phyloP scores from a whole-genome alignment of 2,329 filamentous ascomycete species.

The Boeremia exigua region DNA sequence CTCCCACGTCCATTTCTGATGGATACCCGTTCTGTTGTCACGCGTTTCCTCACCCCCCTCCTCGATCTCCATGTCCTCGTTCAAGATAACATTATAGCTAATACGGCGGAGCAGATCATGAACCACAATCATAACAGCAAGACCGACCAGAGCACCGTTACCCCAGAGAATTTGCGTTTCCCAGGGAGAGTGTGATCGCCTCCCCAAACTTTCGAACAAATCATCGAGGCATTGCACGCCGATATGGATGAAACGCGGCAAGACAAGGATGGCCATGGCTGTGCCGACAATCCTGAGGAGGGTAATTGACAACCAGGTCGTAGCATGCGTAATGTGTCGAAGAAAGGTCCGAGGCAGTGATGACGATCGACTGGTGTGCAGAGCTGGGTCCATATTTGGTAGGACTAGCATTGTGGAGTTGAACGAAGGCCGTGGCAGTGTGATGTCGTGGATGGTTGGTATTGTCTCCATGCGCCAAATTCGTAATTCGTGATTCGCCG shows the following conservation, averaged over 20 bases:
- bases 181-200: constrained; percentile 18
- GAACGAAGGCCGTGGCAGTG: background rate
- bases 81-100: background rate
- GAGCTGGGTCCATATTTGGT: constrained; percentile 8
- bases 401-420: constrained; percentile 11
- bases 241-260: constrained; percentile 15
- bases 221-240: constrained; percentile 15
- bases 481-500: too few relatives aligned
- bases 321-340: background rate
- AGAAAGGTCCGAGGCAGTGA: background rate
- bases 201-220: constrained; percentile 10
- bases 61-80: background rate
- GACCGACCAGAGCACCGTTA: background rate
- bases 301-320: background rate
- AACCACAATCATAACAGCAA: background rate
- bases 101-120: background rate
- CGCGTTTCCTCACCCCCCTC: background rate
- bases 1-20: constrained; percentile 4
- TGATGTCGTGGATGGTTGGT: background rate
- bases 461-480: constrained; percentile 1
- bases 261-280: constrained; percentile 10
- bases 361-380: background rate
- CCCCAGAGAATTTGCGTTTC: background rate
- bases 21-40: background rate
- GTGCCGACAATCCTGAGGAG: background rate